A percentile compares a stretch with the other conserved stretches of the same genome.
Conservation (phyloP, 257 asterid genomes). For the Datura wrightii region DNA sequence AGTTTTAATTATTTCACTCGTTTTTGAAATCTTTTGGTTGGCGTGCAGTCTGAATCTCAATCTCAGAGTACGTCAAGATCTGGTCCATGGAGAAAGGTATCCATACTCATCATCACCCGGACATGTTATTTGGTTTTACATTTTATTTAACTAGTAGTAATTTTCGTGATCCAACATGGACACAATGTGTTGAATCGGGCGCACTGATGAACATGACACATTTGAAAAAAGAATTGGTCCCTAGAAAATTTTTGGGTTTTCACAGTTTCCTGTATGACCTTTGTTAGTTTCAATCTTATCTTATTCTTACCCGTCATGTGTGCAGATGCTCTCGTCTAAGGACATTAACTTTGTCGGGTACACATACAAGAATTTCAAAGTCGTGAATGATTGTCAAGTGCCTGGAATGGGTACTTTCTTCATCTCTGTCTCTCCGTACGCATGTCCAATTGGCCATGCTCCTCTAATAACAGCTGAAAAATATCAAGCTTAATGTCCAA, state of each 20-base stretch:
- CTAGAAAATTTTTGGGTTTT: background rate
- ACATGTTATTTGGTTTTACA: background rate
- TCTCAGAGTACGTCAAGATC: conserved; percentile 67
- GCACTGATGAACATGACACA: background rate
- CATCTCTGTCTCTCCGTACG: background rate
- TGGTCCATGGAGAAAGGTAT: conserved; percentile 99
- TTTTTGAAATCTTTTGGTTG: conserved; percentile 4
- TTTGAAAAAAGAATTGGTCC: background rate
- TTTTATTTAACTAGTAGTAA: background rate
- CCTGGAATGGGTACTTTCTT: conserved; percentile 84
- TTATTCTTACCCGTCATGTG: conserved; percentile 32
- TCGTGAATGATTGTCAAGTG: conserved; percentile 82
- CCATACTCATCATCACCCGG: background rate
- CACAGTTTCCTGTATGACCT: background rate
- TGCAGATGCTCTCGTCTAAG: conserved; percentile 48
- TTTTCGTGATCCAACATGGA: background rate
- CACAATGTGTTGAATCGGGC: background rate
- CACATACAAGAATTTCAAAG: conserved; percentile 45
- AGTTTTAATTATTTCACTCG: background rate
- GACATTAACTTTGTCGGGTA: conserved; percentile 45
- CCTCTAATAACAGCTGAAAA: background rate
- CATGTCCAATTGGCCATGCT: background rate
- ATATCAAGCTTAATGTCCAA: background rate
- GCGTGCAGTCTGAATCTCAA: conserved; percentile 70
- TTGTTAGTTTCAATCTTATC: conserved; percentile 19